Base-by-base conservation (phyloP, 2,329 filamentous ascomycete genomes). In the Alternaria viburni region DNA sequence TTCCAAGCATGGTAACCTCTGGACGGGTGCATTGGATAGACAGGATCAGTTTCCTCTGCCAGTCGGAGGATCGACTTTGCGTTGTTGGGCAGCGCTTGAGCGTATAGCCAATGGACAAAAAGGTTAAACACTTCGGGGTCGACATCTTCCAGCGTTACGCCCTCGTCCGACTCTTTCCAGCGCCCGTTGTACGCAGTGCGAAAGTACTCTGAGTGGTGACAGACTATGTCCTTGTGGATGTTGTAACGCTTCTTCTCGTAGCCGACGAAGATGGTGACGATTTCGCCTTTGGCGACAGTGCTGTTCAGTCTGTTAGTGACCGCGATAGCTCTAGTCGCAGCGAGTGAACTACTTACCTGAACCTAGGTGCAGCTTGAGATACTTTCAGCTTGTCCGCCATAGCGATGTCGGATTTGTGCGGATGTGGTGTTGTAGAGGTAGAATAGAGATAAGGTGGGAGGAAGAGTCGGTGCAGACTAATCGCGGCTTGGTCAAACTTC, bases 371-470 rank as follows among this genome's bases (percentile, higher is more conserved):
- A 5, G 0, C 15, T 0, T 0, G 36, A 41, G 15, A 5, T 6
- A 3, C 36, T 17, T 41, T 4, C 2, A 9, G 0, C 5, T 17
- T 11, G 8, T 41, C 5, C 1, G 36, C 2, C 36, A 41, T 41
- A 3, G 36, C 3, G 36, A 15, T 11, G 15, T 17, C 0, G 9
- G 3, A 3, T 41, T 17, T 6, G 32, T 17, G 2, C 3, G 32
- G 1, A 0, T 6, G 0, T 41, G 36, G 36, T 3, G 36, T 15
- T 6, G 36, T 6, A 1, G 0, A 41, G 36, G 0, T 5, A 41
- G 15, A 41, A 5, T n/a, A 8, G 8, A 41, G 36, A 9, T 5
- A 1, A n/a, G 4, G 36, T 41, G 36, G 2, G 15, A 17, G 36
- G 5, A 41, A 41, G 36, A 17, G 36, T 3, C 0, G 15, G 36